These are phyloP conservation scores for Solanum chaucha DNA, from an alignment of 257 asterid species.

Conservation along the genomic window DNA sequence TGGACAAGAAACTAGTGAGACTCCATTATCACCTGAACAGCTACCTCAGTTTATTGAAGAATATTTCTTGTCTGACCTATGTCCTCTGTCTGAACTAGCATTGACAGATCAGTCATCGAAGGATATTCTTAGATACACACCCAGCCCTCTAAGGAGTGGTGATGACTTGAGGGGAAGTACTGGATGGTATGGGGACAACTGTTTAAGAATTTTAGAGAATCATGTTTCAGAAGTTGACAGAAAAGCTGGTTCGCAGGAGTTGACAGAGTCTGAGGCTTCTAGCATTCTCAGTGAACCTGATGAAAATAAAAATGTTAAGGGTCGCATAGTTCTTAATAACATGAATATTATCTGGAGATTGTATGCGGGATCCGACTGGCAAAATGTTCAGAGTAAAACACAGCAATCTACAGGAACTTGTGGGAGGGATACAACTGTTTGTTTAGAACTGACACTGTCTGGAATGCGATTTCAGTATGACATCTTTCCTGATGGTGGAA, in stretches of 20 bases:
- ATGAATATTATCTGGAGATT: slow-evolving; percentile 81
- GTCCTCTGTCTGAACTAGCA: slow-evolving; percentile 52
- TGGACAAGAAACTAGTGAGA: slow-evolving; percentile 22
- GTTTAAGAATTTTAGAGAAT: slow-evolving; percentile 59
- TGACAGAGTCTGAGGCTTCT: slow-evolving; percentile 31
- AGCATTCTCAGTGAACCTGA: slow-evolving; percentile 32
- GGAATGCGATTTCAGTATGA: slow-evolving; percentile 62
- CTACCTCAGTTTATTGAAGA: slow-evolving; percentile 65
- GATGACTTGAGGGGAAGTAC: slow-evolving; percentile 33
- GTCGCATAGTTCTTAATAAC: slow-evolving; percentile 53
- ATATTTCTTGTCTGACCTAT: slow-evolving; percentile 68
- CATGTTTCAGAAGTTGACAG: slow-evolving; percentile 52
- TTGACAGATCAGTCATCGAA: slow-evolving; percentile 27
- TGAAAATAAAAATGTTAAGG: slow-evolving; percentile 46
- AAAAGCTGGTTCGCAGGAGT: slow-evolving; percentile 18
- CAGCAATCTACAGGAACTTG: slow-evolving; percentile 25
- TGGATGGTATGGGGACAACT: slow-evolving; percentile 70
- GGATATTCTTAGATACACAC: slow-evolving; percentile 18
- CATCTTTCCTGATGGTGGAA: slow-evolving; percentile 65
- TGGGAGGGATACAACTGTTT: slow-evolving; percentile 48
- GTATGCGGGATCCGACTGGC: slow-evolving; percentile 88
- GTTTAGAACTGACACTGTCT: slow-evolving; percentile 61
- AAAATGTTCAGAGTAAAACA: slow-evolving; percentile 28
- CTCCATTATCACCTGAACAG: slow-evolving; percentile 34
- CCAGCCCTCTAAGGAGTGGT: slow-evolving; percentile 14